These are phyloP conservation scores for Acanthamoeba sp. DNA, from an alignment of 208 protist genomes.

Conservation along the genomic window DNA sequence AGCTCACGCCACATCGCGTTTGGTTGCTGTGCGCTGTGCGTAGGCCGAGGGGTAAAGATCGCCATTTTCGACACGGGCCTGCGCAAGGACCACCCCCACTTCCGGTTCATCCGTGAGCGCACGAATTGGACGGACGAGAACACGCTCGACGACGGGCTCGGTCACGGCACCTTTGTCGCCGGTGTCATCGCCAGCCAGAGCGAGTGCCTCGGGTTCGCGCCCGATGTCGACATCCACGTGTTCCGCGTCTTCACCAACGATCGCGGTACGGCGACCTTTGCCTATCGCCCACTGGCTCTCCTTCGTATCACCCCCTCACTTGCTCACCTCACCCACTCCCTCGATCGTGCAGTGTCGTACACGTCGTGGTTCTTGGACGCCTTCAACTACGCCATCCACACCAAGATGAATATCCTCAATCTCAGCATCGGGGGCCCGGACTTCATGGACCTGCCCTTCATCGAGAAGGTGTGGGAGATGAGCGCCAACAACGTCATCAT, in stretches of 20 bases:
- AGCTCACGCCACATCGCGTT: too few relatives aligned
- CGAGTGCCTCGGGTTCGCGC: conserved; percentile 94
- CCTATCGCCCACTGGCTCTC: background rate
- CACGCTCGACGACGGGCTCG: conserved; percentile 89
- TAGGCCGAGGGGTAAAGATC: conserved; percentile 86
- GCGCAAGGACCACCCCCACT: conserved; percentile 82
- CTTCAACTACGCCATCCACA: conserved; percentile 94
- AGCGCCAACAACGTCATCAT: conserved; percentile 93
- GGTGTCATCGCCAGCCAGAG: conserved; percentile 91
- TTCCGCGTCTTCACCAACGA: conserved; percentile 96
- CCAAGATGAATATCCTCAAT: conserved; percentile 94
- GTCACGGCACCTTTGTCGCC: conserved; percentile 98
- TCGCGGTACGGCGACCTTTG: conserved; percentile 76
- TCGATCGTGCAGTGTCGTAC: conserved; percentile 89
- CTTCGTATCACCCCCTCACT: too few relatives aligned
- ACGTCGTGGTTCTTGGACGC: conserved; percentile 96
- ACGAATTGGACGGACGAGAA: conserved; percentile 92
- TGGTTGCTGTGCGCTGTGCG: background rate
- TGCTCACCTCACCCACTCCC: too few relatives aligned
- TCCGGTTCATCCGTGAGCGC: conserved; percentile 87
- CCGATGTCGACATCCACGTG: conserved; percentile 93
- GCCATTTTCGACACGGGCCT: conserved; percentile 95
- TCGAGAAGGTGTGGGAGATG: conserved; percentile 93
- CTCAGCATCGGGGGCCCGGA: conserved; percentile 97
- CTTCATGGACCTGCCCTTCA: conserved; percentile 94